Evolutionary conservation across 2,329 filamentous ascomycete species (phyloP).

Genomic region (Paraconiothyrium sp.): DNA sequence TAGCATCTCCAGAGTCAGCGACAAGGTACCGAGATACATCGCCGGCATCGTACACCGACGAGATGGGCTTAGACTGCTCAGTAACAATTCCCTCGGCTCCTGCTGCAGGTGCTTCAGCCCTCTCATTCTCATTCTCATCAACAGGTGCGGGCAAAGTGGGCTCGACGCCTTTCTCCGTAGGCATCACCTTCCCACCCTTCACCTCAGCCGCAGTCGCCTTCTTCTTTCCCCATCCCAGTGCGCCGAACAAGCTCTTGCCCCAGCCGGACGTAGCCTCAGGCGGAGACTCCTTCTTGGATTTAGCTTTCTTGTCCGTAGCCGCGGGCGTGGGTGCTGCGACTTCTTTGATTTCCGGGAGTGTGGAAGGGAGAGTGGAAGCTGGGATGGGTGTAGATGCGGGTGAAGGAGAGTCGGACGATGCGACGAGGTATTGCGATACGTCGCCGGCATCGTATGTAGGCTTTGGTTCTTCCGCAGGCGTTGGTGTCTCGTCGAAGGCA

Average conservation of each 20-base stretch:
- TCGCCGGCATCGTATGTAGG: constrained; percentile 30
- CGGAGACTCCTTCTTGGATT: constrained; percentile 8
- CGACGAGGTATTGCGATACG: constrained; percentile 19
- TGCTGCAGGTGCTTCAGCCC: not conserved
- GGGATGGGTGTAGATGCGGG: not conserved
- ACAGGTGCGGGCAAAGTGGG: not conserved
- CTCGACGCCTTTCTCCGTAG: constrained; percentile 17
- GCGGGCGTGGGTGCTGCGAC: constrained; percentile 5
- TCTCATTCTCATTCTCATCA: not conserved
- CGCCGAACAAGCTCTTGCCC: constrained; percentile 39
- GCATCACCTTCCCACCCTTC: constrained; percentile 9
- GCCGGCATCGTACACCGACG: constrained; percentile 6
- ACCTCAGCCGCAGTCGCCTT: constrained; percentile 27
- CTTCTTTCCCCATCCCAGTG: constrained; percentile 46
- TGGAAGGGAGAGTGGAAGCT: not conserved
- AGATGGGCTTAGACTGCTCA: not conserved
- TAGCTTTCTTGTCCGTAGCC: not conserved
- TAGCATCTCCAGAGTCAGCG: not conserved
- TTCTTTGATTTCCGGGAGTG: not conserved
- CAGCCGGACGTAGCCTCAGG: constrained; percentile 29
- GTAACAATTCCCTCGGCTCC: not conserved
- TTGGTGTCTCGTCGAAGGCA: constrained; percentile 22
- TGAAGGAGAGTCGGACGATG: not conserved
- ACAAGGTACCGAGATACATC: constrained; percentile 2
- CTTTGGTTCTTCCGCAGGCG: constrained; percentile 20